phyloP scores from a whole-genome alignment of 2,329 filamentous ascomycete species.

The Cordyceps militaris region DNA sequence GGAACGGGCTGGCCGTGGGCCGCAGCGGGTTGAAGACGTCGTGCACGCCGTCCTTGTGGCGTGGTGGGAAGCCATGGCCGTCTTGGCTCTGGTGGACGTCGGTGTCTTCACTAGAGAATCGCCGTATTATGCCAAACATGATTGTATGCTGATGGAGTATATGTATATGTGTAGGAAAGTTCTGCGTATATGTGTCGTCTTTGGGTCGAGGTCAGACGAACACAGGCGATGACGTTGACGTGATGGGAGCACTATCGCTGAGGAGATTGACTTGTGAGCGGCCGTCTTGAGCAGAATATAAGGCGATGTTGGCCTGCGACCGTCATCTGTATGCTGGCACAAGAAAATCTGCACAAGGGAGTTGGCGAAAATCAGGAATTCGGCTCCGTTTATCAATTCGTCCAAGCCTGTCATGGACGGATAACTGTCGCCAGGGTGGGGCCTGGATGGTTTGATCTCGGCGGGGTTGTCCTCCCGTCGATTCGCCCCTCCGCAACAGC shows the following conservation, averaged over 20 bases:
- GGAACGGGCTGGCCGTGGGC: slow-evolving; percentile 69
- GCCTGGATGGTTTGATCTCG: slow-evolving; percentile 2
- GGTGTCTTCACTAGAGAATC: slow-evolving; percentile 49
- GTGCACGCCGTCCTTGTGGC: slow-evolving; percentile 40
- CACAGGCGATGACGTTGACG: neutral
- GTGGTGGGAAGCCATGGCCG: slow-evolving; percentile 16
- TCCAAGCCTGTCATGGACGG: neutral
- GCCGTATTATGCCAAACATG: slow-evolving; percentile 57
- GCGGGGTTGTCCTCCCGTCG: neutral
- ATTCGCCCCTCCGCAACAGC: neutral
- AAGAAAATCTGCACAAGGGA: neutral
- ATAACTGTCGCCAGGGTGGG: slow-evolving; percentile 7
- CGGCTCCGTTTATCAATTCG: neutral
- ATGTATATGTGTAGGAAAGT: neutral
- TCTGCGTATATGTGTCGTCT: slow-evolving; percentile 6
- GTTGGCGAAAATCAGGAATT: neutral
- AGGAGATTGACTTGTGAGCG: neutral
- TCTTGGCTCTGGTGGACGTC: slow-evolving; percentile 23
- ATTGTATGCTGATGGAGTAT: slow-evolving; percentile 20
- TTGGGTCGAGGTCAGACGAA: neutral
- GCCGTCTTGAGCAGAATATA: neutral
- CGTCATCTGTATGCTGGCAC: neutral
- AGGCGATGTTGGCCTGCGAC: neutral
- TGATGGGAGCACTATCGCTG: neutral
- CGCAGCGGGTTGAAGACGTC: slow-evolving; percentile 45